phyloP scores from a whole-genome alignment of 2,329 filamentous ascomycete species.

The Calonectria ilicicola region DNA sequence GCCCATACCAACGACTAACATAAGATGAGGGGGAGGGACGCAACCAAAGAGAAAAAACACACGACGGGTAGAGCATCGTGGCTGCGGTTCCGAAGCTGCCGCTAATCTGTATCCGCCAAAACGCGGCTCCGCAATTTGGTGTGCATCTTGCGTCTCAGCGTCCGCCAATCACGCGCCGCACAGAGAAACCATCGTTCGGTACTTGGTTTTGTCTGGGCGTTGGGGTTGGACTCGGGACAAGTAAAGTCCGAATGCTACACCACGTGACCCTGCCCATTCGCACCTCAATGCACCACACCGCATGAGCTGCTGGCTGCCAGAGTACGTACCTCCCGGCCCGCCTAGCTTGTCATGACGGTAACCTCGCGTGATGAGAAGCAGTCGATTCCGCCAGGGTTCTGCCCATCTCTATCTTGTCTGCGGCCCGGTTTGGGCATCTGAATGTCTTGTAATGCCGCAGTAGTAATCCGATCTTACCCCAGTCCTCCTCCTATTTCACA shows the following conservation, averaged over 20 bases:
- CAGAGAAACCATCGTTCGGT: not conserved
- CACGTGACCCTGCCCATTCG: not conserved
- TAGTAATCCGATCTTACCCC: not conserved
- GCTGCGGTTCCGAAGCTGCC: slow-evolving; percentile 39
- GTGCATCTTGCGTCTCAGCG: not conserved
- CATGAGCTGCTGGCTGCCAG: not conserved
- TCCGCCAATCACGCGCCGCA: not conserved
- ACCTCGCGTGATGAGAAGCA: not conserved
- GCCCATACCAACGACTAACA: slow-evolving; percentile 3
- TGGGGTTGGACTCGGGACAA: slow-evolving; percentile 12
- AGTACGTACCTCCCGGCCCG: slow-evolving; percentile 16
- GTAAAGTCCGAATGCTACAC: slow-evolving; percentile 3
- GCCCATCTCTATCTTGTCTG: not conserved
- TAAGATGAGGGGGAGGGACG: slow-evolving; percentile 6
- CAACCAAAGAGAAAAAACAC: not conserved
- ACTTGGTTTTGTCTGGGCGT: not conserved
- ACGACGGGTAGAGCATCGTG: slow-evolving; percentile 28
- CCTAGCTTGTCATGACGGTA: not conserved
- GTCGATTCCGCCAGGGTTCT: not conserved
- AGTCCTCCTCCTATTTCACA: not conserved
- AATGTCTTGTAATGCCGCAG: not conserved
- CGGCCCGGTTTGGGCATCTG: not conserved
- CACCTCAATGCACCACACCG: not conserved
- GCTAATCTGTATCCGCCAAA: slow-evolving; percentile 37
- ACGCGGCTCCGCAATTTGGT: slow-evolving; percentile 42